Percentiles rank a stretch among this genome's conserved stretches.
Evolutionary conservation across 768 basidiomycete genomes (phyloP).

Genomic region (Boletus rubropictus): DNA sequence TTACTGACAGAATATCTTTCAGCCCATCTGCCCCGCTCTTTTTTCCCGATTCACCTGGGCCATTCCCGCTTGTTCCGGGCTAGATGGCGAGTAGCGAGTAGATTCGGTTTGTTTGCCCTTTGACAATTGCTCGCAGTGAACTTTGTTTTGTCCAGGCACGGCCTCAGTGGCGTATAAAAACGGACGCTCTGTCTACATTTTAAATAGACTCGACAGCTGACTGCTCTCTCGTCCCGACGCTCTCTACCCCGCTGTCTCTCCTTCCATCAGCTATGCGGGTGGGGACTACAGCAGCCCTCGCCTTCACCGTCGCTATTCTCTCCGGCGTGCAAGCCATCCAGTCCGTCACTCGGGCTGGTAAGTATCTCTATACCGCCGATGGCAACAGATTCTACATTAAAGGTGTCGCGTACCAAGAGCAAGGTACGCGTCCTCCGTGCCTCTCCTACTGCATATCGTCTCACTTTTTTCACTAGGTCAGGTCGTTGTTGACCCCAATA

Average conservation of each 20-base stretch:
- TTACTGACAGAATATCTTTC: no score
- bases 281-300: conserved; percentile 25
- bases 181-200: no score
- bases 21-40: no score
- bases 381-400: conserved; percentile 85
- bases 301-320: conserved; percentile 38
- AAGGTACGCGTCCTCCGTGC: conserved; percentile 43
- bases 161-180: no score
- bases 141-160: no score
- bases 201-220: no score
- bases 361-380: conserved; percentile 73
- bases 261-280: conserved; percentile 24
- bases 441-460: background rate
- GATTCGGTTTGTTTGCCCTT: no score
- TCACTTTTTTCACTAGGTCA: conserved; percentile 25
- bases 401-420: conserved; percentile 79
- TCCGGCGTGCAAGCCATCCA: conserved; percentile 60
- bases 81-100: no score
- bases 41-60: no score
- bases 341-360: conserved; percentile 62
- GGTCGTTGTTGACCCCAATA: conserved; percentile 41
- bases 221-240: background rate
- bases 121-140: no score
- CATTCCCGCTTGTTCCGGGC: no score
- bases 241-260: conserved; percentile 8